Percentiles rank a stretch among this genome's conserved stretches.
phyloP scores from a whole-genome alignment of 495 filamentous ascomycete genomes.

The Tuber indicum region DNA sequence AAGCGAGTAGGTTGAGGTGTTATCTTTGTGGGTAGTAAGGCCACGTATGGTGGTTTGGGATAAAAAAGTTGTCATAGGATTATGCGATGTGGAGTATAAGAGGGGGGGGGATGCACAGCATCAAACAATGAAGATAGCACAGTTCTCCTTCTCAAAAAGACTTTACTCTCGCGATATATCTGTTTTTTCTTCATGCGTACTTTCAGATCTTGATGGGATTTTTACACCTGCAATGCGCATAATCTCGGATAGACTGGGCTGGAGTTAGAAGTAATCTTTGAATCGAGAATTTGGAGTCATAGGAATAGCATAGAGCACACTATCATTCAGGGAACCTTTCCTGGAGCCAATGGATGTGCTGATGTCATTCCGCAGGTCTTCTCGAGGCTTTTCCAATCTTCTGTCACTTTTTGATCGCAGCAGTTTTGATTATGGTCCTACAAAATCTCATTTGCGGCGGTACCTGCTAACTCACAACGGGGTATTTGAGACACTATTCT shows the following conservation, averaged over 20 bases:
- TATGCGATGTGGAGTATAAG: too few relatives aligned
- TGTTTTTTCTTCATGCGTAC: too few relatives aligned
- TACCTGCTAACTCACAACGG: constrained; percentile 83
- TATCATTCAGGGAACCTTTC: background rate
- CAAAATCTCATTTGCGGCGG: constrained; percentile 92
- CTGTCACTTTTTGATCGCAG: constrained; percentile 87
- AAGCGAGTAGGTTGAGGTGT: too few relatives aligned
- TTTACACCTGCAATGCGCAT: constrained; percentile 61
- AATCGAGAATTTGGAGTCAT: constrained; percentile 47
- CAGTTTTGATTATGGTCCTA: constrained; percentile 83
- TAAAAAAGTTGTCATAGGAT: too few relatives aligned
- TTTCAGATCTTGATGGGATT: constrained; percentile 80
- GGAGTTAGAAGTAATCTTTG: background rate
- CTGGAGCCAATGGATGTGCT: background rate
- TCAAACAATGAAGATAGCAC: too few relatives aligned
- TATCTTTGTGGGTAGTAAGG: too few relatives aligned
- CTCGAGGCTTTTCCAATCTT: constrained; percentile 56
- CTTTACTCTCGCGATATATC: too few relatives aligned
- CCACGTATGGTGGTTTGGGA: too few relatives aligned
- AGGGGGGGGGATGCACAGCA: too few relatives aligned
- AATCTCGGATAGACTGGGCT: too few relatives aligned
- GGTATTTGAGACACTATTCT: constrained; percentile 37
- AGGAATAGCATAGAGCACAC: constrained; percentile 64
- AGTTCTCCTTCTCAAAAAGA: too few relatives aligned
- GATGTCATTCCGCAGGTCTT: background rate